A percentile compares a stretch with the other conserved stretches of the same genome.
Evolutionary conservation across 805 yeast species (phyloP).

Genomic region (Metschnikowia gruessii): DNA sequence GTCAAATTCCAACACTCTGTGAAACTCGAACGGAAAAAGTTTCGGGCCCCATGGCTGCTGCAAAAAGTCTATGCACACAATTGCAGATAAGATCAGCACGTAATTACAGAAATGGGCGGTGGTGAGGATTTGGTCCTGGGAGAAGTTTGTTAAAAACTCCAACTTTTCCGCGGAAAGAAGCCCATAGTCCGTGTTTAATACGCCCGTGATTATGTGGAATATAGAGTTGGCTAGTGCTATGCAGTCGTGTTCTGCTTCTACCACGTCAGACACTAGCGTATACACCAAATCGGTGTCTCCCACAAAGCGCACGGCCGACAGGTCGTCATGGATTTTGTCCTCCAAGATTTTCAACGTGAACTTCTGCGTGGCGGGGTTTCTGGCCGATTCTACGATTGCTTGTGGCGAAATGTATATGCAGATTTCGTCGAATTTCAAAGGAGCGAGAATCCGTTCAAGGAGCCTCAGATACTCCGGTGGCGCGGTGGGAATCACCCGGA

Average conservation of each 20-base stretch:
- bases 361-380: conserved; percentile 1
- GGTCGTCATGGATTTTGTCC: not conserved
- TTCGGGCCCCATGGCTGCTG: conserved; percentile 3
- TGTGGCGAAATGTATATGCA: conserved; percentile 10
- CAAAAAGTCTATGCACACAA: conserved; percentile 1
- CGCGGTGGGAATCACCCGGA: conserved; percentile 3
- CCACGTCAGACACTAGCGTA: not conserved
- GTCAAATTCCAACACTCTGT: not conserved
- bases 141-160: not conserved
- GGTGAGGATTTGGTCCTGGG: not conserved
- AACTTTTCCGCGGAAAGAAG: conserved; percentile 1
- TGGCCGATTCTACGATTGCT: conserved; percentile 2
- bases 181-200: not conserved
- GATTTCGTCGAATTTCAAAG: conserved; percentile 9
- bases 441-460: conserved; percentile 7
- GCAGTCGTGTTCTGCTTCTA: not conserved
- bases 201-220: not conserved
- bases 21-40: conserved; percentile 3
- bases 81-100: not conserved
- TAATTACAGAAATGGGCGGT: not conserved
- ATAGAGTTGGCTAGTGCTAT: not conserved
- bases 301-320: not conserved
- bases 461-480: conserved; percentile 5
- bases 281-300: not conserved
- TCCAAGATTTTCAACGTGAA: conserved; percentile 1